These are phyloP conservation scores for Cicer cuneatum DNA, from an alignment of 306 rosid genomes.

Conservation along the genomic window DNA sequence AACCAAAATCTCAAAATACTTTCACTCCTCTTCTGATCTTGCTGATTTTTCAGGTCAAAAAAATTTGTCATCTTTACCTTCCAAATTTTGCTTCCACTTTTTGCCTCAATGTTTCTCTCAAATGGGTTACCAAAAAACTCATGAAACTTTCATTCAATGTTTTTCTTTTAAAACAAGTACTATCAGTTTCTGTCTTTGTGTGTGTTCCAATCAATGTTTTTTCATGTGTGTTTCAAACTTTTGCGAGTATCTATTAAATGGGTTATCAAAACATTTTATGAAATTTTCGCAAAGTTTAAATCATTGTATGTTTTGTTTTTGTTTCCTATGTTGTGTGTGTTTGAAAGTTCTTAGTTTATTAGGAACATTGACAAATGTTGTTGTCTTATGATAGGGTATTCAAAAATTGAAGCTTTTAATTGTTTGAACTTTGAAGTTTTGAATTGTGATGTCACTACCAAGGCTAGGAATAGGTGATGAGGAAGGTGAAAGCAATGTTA, in stretches of 20 bases:
- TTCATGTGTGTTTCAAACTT: not conserved
- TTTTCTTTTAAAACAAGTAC: not conserved
- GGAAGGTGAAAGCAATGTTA: conserved; percentile 69
- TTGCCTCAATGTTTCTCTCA: not conserved
- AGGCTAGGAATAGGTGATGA: conserved; percentile 61
- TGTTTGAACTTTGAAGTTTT: conserved; percentile 18
- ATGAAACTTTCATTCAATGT: conserved; percentile 3
- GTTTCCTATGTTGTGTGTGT: conserved; percentile 9
- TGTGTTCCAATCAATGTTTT: too few species aligned
- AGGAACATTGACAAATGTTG: conserved; percentile 33
- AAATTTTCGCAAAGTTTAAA: not conserved
- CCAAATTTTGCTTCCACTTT: conserved; percentile 37
- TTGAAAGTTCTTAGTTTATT: not conserved
- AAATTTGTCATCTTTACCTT: conserved; percentile 28
- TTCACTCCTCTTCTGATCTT: conserved; percentile 43
- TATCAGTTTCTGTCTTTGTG: not conserved
- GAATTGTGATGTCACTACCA: conserved; percentile 65
- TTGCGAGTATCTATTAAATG: not conserved
- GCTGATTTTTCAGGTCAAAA: conserved; percentile 59
- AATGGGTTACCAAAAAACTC: conserved; percentile 1
- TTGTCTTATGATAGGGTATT: conserved; percentile 44
- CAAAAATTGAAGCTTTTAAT: conserved; percentile 34
- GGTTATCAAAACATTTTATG: not conserved
- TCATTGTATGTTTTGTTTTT: conserved; percentile 6
- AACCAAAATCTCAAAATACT: conserved; percentile 40